Evolutionary conservation across 352 stramenopile species (phyloP).

Genomic region (Pythium dissotocum): DNA sequence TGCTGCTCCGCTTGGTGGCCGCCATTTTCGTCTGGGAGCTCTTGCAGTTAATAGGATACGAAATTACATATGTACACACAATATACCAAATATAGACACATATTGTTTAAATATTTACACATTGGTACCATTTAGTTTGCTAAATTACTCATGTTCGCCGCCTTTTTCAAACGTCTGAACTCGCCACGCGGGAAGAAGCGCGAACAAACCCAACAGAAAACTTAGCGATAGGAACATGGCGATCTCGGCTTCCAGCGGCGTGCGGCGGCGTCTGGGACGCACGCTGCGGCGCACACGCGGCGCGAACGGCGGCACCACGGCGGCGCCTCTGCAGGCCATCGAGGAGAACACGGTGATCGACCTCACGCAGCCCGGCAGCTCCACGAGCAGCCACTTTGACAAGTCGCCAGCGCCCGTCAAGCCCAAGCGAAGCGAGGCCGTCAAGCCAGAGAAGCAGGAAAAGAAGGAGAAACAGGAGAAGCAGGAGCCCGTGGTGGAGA

Average conservation of each 20-base stretch:
- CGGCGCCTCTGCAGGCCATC: constrained; percentile 48
- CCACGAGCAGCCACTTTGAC: constrained; percentile 33
- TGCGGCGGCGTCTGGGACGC: constrained; percentile 40
- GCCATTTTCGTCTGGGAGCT: neutral
- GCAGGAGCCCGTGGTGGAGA: neutral
- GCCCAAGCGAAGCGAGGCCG: constrained; percentile 4
- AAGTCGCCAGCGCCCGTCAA: constrained; percentile 30
- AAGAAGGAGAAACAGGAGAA: constrained; percentile 21
- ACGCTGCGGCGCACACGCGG: constrained; percentile 42
- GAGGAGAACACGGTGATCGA: constrained; percentile 60
- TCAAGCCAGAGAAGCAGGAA: constrained; percentile 19
- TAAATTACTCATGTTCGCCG: constrained; percentile 1
- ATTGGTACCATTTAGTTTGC: neutral
- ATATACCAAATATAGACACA: neutral
- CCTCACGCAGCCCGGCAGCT: constrained; percentile 24
- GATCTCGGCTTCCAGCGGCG: constrained; percentile 24
- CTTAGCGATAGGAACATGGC: constrained; percentile 28
- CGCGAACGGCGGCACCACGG: constrained; percentile 1
- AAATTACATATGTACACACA: neutral
- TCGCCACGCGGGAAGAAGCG: constrained; percentile 2
- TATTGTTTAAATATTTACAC: neutral
- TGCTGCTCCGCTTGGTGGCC: neutral
- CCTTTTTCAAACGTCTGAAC: constrained; percentile 31
- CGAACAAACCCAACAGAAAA: neutral
- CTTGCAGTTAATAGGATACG: neutral